Evolutionary conservation across 768 basidiomycete species (phyloP).

Genomic region (Rhizopogon vulgaris): DNA sequence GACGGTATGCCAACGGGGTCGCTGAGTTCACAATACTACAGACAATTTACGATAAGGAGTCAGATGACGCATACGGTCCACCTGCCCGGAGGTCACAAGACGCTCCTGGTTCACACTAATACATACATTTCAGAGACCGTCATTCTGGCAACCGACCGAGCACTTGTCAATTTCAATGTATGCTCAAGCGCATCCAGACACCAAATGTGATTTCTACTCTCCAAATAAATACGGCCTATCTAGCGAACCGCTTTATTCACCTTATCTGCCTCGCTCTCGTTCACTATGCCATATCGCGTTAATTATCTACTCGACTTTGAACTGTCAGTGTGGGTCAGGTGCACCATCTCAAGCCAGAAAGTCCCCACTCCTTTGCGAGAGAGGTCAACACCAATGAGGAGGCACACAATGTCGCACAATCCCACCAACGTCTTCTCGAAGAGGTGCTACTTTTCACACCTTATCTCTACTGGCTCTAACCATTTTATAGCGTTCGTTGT

Average conservation of each 20-base stretch:
- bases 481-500: neutral
- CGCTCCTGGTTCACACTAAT: no score
- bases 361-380: neutral
- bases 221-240: neutral
- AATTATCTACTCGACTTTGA: neutral
- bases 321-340: neutral
- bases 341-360: neutral
- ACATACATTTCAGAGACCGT: no score
- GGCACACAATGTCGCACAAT: slow-evolving; percentile 9
- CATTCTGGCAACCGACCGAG: no score
- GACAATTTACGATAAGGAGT: neutral
- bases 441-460: slow-evolving; percentile 35
- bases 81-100: neutral
- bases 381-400: neutral
- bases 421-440: slow-evolving; percentile 41
- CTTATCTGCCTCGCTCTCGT: neutral
- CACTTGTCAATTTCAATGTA: neutral
- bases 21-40: no score
- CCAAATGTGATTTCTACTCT: neutral
- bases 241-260: neutral
- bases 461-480: neutral
- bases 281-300: neutral
- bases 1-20: no score
- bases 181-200: neutral
- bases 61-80: neutral